phyloP scores from a whole-genome alignment of 306 rosid genomes.

The Quercus glauca region DNA sequence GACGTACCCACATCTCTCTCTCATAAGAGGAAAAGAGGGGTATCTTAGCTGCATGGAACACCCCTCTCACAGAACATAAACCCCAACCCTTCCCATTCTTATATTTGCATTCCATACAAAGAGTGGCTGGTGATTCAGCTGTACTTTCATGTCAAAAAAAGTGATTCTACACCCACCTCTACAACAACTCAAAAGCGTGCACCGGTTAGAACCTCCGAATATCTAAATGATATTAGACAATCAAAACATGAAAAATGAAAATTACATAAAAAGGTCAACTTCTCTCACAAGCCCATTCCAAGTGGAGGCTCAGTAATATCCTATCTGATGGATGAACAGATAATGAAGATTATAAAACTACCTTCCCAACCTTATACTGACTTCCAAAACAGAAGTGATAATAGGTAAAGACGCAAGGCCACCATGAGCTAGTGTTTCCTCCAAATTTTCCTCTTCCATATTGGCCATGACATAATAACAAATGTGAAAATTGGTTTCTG shows the following conservation, averaged over 20 bases:
- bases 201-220: neutral
- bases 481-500: neutral
- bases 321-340: neutral
- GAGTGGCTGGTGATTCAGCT: neutral
- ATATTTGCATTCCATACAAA: too few relatives aligned
- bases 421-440: neutral
- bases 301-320: neutral
- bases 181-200: neutral
- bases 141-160: neutral
- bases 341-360: neutral
- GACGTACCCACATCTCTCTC: too few relatives aligned
- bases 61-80: too few relatives aligned
- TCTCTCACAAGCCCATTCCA: neutral
- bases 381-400: neutral
- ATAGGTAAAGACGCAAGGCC: neutral
- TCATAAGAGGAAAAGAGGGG: too few relatives aligned
- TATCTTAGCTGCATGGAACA: too few relatives aligned
- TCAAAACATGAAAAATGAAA: neutral
- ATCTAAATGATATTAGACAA: neutral
- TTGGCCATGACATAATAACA: neutral
- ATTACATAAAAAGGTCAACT: neutral
- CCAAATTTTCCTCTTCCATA: neutral
- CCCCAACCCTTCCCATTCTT: too few relatives aligned
- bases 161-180: neutral
- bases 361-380: neutral